A percentile compares a stretch with the other conserved stretches of the same genome.
These are phyloP conservation scores for Neurospora sp. DNA, from an alignment of 495 filamentous ascomycete species.

Conservation along the genomic window DNA sequence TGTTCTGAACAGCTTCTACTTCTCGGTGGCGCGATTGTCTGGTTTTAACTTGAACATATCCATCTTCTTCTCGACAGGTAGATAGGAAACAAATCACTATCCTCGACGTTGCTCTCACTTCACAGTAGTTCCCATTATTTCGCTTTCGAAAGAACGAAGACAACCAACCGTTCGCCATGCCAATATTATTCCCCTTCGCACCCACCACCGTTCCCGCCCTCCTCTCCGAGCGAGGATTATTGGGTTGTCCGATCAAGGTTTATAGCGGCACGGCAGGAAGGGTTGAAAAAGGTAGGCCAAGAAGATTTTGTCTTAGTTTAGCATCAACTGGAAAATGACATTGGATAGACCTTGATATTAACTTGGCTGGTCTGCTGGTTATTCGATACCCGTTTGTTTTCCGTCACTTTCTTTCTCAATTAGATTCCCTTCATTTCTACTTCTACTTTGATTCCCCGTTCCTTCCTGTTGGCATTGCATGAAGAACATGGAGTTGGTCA, in stretches of 20 bases:
- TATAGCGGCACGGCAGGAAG: slow-evolving; percentile 29
- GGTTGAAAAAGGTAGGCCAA: not conserved
- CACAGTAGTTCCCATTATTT: not conserved
- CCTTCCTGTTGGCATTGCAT: not conserved
- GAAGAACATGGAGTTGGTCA: not conserved
- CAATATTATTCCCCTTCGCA: not conserved
- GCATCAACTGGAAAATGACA: not conserved
- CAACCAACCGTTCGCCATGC: not conserved
- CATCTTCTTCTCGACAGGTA: not conserved
- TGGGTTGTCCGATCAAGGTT: slow-evolving; percentile 60
- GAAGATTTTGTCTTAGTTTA: not conserved
- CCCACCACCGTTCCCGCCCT: not conserved
- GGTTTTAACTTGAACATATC: not conserved
- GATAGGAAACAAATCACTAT: not conserved
- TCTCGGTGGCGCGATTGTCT: not conserved
- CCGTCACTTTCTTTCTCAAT: not conserved
- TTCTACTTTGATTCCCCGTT: not conserved
- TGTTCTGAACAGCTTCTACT: not conserved
- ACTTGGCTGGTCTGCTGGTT: not conserved
- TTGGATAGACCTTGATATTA: not conserved
- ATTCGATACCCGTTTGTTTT: not conserved
- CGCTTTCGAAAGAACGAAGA: not conserved
- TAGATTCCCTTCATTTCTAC: not conserved
- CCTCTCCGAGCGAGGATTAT: slow-evolving; percentile 24
- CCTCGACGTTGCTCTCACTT: not conserved